Evolutionary conservation across 1,139 yeast genomes (phyloP), one percentile per base, ranked within the genome.

Genomic region (Candida sp.): DNA sequence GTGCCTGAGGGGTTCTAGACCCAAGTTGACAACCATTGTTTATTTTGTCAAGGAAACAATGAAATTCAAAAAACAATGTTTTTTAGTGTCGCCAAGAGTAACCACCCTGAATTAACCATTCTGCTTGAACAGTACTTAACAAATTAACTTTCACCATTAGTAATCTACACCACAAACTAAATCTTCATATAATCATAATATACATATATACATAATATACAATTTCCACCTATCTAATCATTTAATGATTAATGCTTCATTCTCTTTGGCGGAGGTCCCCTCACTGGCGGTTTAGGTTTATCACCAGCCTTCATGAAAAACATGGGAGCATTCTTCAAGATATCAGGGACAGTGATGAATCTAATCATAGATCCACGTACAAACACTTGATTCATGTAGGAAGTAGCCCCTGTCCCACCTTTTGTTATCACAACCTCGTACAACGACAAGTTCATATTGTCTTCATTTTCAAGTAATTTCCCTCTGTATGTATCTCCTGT

Each of bases 401-500:
- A 72, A 4, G 87, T 86, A 38, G 76, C 71, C 2, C 97, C 97
- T 43, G 89, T 85, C 39, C 60, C 50, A 4, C 64, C 64, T 36
- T 82, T 81, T 0, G 97, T 90, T 40, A 87, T 82, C 1, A 87
- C 81, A 39, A 87, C 96, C 59, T 93, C 96, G 53, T 81, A 74
- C 41, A 93, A 66, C 49, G 93, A 95, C 22, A 91, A 81, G 60
- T 93, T 93, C 99, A 93, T 93, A 61, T 86, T 91, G 59, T 93
- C 99, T 65, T 83, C 93, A 63, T 86, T 84, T 56, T 87, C 95
- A 9, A 86, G 64, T 37, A 93, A 74, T 60, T 86, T 89, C 2
- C 98, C 98, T 36, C 96, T 76, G 60, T 91, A 91, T 0, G 87
- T 80, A 53, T 87, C 93, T 1, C 98, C 98, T 1, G 93, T 84